Conservation (phyloP, 768 basidiomycete genomes). For the Boletus tomentosulus region DNA sequence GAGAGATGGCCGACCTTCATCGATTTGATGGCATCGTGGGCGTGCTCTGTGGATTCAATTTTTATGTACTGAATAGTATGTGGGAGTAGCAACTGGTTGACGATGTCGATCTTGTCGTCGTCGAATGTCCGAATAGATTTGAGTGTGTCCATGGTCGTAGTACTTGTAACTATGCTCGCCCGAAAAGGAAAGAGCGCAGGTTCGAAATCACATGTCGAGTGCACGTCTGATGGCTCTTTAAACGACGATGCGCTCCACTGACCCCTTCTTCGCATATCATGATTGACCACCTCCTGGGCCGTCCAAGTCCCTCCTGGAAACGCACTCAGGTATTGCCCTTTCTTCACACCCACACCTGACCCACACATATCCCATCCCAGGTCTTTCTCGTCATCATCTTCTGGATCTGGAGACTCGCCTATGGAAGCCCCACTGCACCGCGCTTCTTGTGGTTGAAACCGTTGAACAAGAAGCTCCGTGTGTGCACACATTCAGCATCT, state of each 20-base stretch:
- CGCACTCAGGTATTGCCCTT: constrained; percentile 60
- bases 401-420: constrained; percentile 79
- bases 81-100: constrained; percentile 86
- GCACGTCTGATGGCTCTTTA: background rate
- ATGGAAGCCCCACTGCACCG: constrained; percentile 62
- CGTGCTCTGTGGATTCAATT: constrained; percentile 73
- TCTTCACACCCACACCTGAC: background rate
- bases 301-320: constrained; percentile 88
- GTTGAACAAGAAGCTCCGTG: constrained; percentile 59
- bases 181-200: constrained; percentile 15
- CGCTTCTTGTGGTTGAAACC: constrained; percentile 59
- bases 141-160: constrained; percentile 21
- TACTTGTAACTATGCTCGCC: constrained; percentile 2
- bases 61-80: constrained; percentile 63
- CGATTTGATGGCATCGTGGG: constrained; percentile 89
- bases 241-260: background rate
- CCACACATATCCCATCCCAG: constrained; percentile 35
- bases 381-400: constrained; percentile 89
- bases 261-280: constrained; percentile 39
- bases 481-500: constrained; percentile 18
- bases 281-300: constrained; percentile 91
- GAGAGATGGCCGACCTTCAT: constrained; percentile 72
- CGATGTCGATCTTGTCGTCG: constrained; percentile 67
- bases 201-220: constrained; percentile 33
- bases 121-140: constrained; percentile 40